Base-by-base conservation (phyloP, 2,329 filamentous ascomycete species). In the Chaetomiaceae sp. region DNA sequence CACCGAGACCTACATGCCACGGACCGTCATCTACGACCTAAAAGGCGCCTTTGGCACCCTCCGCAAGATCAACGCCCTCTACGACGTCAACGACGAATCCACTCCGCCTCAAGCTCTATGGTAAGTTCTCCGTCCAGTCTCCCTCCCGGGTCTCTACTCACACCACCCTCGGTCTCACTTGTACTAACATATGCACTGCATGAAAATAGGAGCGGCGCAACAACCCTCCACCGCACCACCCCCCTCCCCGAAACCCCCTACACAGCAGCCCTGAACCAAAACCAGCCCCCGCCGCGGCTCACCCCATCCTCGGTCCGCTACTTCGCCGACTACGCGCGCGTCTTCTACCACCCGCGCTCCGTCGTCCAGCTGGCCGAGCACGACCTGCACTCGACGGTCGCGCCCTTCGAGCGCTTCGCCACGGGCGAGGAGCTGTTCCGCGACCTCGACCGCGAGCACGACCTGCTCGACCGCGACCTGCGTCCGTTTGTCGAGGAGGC, bases 311-410 rank as follows among this genome's bases (percentile, higher is more conserved):
- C 79, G 10, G 86, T 97, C n/a, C 80, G 88, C 44, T 97, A 93
- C 68, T 98, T 93, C 91, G 95, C 89, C 26, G 93, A 98, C 65
- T 97, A 89, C 66, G 94, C 88, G 56, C 81, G 88, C 20, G 78
- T 93, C n/a, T 98, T 82, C 66, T 96, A 86, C 62, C 90, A 97
- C 62, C 93, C 93, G 8, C 81, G 79, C 45, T 95, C 89, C 11
- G 79, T 95, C 44, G 75, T 95, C 9, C 90, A 95, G 62, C 72
- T 97, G 12, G 86, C 86, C 61, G 88, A 96, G 60, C 94, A 87
- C 60, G 88, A 94, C 6, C 7, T 30, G 14, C 19, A 14, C 32
- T 18, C 34, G 3, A 11, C 40, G 5, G 8, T 19, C 6, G 38
- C 14, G 5, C 88, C 90, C 0, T 95, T 95, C 58, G 85, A 93